These are phyloP conservation scores for Diophrys appendiculata DNA, from an alignment of 73 alveolate species.

Conservation along the genomic window DNA sequence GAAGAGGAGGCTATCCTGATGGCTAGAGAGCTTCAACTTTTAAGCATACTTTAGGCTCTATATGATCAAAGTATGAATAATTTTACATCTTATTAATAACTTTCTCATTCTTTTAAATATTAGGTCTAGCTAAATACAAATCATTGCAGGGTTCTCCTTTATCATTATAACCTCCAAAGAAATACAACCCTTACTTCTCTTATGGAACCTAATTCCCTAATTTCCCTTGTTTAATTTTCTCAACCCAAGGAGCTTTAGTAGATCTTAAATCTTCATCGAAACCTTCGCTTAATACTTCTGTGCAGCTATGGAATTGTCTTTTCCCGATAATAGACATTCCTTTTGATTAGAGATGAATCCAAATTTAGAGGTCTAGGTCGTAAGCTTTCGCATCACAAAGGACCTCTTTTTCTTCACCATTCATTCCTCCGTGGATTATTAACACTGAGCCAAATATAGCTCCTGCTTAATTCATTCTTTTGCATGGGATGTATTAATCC, in stretches of 20 bases:
- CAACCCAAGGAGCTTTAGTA: background rate
- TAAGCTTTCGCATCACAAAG: slow-evolving; percentile 22
- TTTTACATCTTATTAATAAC: background rate
- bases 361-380: slow-evolving; percentile 18
- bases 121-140: slow-evolving; percentile 27
- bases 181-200: slow-evolving; percentile 22
- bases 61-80: slow-evolving; percentile 9
- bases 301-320: background rate
- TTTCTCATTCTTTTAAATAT: slow-evolving; percentile 15
- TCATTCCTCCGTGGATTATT: slow-evolving; percentile 47
- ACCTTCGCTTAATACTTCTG: background rate
- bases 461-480: slow-evolving; percentile 30
- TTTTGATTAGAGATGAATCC: slow-evolving; percentile 13
- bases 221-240: background rate
- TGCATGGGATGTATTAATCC: slow-evolving; percentile 13
- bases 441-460: slow-evolving; percentile 25
- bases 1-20: slow-evolving; percentile 43
- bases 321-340: too few relatives aligned
- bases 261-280: background rate
- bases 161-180: slow-evolving; percentile 34
- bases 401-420: slow-evolving; percentile 36
- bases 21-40: slow-evolving; percentile 9
- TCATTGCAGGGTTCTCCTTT: slow-evolving; percentile 38
- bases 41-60: slow-evolving; percentile 8
- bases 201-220: background rate